Percentiles rank a stretch among this genome's conserved stretches.
phyloP scores from a whole-genome alignment of 2,329 filamentous ascomycete genomes.

The Pyrenochaeta sp. region DNA sequence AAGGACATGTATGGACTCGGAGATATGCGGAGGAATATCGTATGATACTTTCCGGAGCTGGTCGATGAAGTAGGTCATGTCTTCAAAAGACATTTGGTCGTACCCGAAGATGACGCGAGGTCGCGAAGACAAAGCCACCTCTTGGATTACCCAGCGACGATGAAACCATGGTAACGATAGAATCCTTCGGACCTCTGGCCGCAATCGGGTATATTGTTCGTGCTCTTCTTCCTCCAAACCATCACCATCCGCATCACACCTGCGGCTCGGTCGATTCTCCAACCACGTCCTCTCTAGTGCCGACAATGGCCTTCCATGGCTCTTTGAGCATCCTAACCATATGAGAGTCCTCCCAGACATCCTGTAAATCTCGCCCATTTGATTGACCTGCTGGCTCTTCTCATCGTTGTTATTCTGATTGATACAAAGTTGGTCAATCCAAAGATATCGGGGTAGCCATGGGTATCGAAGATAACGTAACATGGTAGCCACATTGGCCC shows the following conservation, averaged over 20 bases:
- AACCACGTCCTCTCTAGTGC: not conserved
- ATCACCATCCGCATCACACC: not conserved
- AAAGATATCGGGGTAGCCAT: constrained; percentile 7
- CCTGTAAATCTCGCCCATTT: constrained; percentile 5
- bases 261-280: not conserved
- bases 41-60: not conserved
- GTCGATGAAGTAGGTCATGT: constrained; percentile 7
- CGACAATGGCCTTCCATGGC: not conserved
- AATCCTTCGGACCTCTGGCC: not conserved
- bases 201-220: not conserved
- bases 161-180: constrained; percentile 1
- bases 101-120: constrained; percentile 2
- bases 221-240: not conserved
- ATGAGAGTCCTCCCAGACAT: constrained; percentile 2
- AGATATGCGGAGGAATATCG: not conserved
- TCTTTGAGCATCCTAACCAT: constrained; percentile 6
- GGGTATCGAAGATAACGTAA: constrained; percentile 5
- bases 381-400: constrained; percentile 5
- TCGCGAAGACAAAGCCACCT: constrained; percentile 1
- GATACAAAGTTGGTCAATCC: constrained; percentile 5
- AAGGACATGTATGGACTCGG: not conserved
- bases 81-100: constrained; percentile 6
- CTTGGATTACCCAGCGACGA: constrained; percentile 6
- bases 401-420: constrained; percentile 1
- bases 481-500: not conserved